These are phyloP conservation scores for Aspergillus vadensis DNA, from an alignment of 2,329 filamentous ascomycete species.

Conservation along the genomic window DNA sequence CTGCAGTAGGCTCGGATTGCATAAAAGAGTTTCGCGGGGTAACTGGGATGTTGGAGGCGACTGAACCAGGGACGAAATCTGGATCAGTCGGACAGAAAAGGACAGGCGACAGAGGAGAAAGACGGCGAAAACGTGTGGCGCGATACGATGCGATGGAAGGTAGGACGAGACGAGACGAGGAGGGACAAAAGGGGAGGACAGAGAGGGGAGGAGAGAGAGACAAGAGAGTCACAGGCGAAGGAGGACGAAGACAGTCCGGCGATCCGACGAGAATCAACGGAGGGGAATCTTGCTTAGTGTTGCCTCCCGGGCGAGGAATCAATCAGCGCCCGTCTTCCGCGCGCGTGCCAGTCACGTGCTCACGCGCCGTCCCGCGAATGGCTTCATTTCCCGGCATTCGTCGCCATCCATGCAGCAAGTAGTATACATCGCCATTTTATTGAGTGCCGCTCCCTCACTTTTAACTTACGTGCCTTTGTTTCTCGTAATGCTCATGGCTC, in stretches of 20 bases:
- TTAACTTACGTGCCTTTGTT: neutral
- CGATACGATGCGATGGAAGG: neutral
- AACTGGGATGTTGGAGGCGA: slow-evolving; percentile 43
- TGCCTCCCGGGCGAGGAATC: neutral
- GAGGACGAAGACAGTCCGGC: slow-evolving; percentile 11
- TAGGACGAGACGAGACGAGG: slow-evolving; percentile 9
- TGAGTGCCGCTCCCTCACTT: neutral
- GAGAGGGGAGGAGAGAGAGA: neutral
- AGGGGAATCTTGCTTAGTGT: slow-evolving; percentile 1
- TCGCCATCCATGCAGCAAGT: neutral
- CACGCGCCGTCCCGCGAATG: slow-evolving; percentile 22
- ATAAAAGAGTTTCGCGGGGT: slow-evolving; percentile 58
- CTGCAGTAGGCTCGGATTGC: slow-evolving; percentile 61
- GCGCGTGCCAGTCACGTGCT: slow-evolving; percentile 25
- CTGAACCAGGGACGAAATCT: slow-evolving; percentile 56
- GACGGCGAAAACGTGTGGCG: slow-evolving; percentile 10
- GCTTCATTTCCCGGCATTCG: neutral
- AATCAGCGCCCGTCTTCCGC: slow-evolving; percentile 2
- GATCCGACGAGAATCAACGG: slow-evolving; percentile 9
- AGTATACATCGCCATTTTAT: neutral
- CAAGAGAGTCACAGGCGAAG: slow-evolving; percentile 9
- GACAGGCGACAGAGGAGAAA: slow-evolving; percentile 1
- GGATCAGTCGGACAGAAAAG: slow-evolving; percentile 50
- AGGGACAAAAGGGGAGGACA: neutral
- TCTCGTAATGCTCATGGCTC: neutral